Evolutionary conservation across 78 protist genomes (phyloP), one percentile per base, ranked within the genome.

Genomic region (Chrysochromulina parva): DNA sequence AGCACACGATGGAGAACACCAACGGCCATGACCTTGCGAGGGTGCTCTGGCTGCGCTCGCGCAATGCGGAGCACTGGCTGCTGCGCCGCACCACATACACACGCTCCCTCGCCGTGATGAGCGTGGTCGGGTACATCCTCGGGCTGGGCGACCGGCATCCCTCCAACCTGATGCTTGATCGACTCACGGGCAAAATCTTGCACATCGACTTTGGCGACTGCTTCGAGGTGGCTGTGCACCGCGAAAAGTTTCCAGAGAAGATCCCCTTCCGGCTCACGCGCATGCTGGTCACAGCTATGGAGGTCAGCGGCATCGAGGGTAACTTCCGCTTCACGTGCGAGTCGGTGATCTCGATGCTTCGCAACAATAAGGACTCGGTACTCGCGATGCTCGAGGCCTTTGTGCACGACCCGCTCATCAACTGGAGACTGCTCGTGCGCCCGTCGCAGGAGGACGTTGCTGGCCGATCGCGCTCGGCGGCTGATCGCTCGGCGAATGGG

Each of bases 351-450:
- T 69, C 92, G 2, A 97, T 99, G 57, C 94, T 99, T 50, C 89
- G 99, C 28, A 92, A 89, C 22, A 89, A 98, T 95, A 91, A 96
- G 55, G 99, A 98, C 88, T 59, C 95, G 3, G 91, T 99, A 48
- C 97, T 98, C 98, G 99, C 99, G 16, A 97, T 99, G 94, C 95
- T 99, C 3, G 99, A 99, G 95, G 99, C 99, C 14, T 99, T 99
- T 90, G 99, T 99, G 19, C 95, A 99, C 94, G 99, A 99, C 91
- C 99, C 99, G 38, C 95, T 99, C 47, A 94, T 99, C 92, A 96
- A 96, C 54, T 99, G 99, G 99, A 73, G 99, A 14, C 96, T 99
- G 48, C 84, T 97, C 17, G 38, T 14, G 26, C 19, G 13, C 19
- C 53, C 6, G 3, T 38, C 38, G 38, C 50, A 3, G 48, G 11